Evolutionary conservation across 345 rosid genomes (phyloP).

Genomic region (Lumnitzera racemosa): DNA sequence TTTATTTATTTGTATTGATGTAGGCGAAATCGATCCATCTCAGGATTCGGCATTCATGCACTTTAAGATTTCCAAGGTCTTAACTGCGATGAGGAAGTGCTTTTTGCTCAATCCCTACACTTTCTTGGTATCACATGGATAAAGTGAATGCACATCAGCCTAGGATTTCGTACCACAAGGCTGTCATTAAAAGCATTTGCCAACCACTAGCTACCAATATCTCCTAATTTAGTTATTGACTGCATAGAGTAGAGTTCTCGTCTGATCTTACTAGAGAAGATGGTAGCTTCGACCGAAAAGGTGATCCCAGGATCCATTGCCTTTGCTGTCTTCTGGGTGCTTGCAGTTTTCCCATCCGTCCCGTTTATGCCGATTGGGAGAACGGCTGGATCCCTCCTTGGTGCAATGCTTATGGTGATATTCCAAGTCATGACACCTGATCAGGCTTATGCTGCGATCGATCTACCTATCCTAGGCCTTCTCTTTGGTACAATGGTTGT

Average conservation of each 20-base stretch:
- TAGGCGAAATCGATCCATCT: too few relatives aligned
- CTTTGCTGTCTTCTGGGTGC: conserved; percentile 65
- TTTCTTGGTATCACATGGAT: too few relatives aligned
- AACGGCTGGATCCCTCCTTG: conserved; percentile 82
- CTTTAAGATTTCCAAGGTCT: too few relatives aligned
- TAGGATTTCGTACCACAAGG: too few relatives aligned
- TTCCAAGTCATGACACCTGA: conserved; percentile 62
- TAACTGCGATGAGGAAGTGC: too few relatives aligned
- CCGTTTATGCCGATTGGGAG: conserved; percentile 84
- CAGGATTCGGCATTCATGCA: too few relatives aligned
- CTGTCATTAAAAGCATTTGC: not conserved
- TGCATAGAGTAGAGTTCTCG: conserved; percentile 5
- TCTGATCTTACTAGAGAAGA: conserved; percentile 17
- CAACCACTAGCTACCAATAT: not conserved
- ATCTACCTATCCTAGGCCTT: conserved; percentile 82
- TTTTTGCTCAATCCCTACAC: too few relatives aligned
- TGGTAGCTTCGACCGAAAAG: conserved; percentile 43
- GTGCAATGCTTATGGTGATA: conserved; percentile 87
- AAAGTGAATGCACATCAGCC: too few relatives aligned
- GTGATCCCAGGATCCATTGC: conserved; percentile 62
- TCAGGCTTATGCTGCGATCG: conserved; percentile 75
- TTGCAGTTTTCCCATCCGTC: conserved; percentile 80
- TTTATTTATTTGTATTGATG: too few relatives aligned
- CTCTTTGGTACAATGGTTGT: conserved; percentile 93
- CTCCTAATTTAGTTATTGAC: not conserved